Evolutionary conservation across 179 eudicot genomes (phyloP), one percentile per base, ranked within the genome.

Genomic region (Nepenthes alata): DNA sequence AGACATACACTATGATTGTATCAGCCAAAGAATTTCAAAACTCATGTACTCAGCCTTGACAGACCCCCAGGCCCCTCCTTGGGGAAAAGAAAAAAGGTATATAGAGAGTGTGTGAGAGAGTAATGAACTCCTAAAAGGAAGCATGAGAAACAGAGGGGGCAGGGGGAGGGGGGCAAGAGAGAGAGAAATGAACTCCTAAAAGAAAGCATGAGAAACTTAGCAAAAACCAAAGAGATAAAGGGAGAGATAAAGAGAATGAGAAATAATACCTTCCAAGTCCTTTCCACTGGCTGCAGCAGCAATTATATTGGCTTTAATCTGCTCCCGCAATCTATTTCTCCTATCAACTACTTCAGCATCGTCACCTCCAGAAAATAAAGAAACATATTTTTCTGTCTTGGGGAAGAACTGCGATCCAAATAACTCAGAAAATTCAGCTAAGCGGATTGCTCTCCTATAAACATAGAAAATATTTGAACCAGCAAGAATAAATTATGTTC

Each of bases 261-360:
- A 50, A 51, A 6, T 14, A 48, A 62, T 79, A 93, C 96, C 98
- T 89, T 89, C 96, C 72, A 89, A 70, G 59, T 93, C 98, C 77
- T 93, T 93, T 63, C 98, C 98, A 83, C 85, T 85, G 54, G 97
- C 90, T 34, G 90, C 98, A 60, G 98, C 93, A 66, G 93, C 87
- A 68, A 82, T 61, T 65, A 86, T 49, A 68, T 89, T 93, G 41
- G 74, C 88, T 74, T 93, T 93, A 59, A 93, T 89, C 77, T 80
- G 86, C 72, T 74, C 68, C 11, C 98, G 84, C 62, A 93, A 71
- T 66, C 63, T 73, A 62, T 76, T 83, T 85, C 97, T 85, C 67
- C 68, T 87, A 49, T 89, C 95, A 65, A 85, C 73, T 59, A 75
- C 57, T 11, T 87, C 93, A 9, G 72, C 61, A 57, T 83, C 84